Evolutionary conservation across 345 rosid genomes (phyloP), one percentile per base, ranked within the genome.

Genomic region (Cochlearia excelsa): DNA sequence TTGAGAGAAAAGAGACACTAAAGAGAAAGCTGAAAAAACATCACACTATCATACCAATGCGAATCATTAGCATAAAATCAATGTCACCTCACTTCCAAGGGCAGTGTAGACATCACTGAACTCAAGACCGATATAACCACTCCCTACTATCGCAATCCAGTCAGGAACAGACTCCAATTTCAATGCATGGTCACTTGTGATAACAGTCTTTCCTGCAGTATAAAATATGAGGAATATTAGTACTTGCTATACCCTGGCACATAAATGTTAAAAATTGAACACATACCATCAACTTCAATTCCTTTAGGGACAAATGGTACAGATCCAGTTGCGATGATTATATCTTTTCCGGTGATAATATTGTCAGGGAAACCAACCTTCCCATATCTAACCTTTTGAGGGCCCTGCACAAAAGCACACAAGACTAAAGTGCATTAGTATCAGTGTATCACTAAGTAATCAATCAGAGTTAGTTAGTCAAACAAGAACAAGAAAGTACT

Each of bases 81-180:
- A 48, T 29, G 34, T 61, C 76, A 93, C 99, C 97, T 93, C 99
- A 79, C 99, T 90, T 35, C 99, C 99, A 73, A 90, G 92, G 58
- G 99, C 99, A 58, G 99, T 93, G 73, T 90, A 93, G 30, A 93
- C 99, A 77, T 93, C 99, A 76, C 99, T 89, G 74, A 93, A 93
- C 81, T 90, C 99, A 7, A 93, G 95, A 73, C 99, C 99, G 73
- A 93, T 93, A 65, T 93, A 93, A 65, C 99, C 99, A 80, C 97
- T 90, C 72, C 99, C 99, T 3, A 94, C 88, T 48, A 94, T 94
- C n/a, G 95, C 97, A 66, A 94, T 85, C 99, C 99, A 94, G 49
- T 90, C 96, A 47, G 99, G 99, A 11, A 94, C 96, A 53, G 61
- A 66, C 81, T 94, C 99, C 82, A 94, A 72, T 62, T 94, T 94